A percentile compares a stretch with the other conserved stretches of the same genome.
Conservation (phyloP, 2,329 filamentous ascomycete species). For the Talaromyces pinophilus region DNA sequence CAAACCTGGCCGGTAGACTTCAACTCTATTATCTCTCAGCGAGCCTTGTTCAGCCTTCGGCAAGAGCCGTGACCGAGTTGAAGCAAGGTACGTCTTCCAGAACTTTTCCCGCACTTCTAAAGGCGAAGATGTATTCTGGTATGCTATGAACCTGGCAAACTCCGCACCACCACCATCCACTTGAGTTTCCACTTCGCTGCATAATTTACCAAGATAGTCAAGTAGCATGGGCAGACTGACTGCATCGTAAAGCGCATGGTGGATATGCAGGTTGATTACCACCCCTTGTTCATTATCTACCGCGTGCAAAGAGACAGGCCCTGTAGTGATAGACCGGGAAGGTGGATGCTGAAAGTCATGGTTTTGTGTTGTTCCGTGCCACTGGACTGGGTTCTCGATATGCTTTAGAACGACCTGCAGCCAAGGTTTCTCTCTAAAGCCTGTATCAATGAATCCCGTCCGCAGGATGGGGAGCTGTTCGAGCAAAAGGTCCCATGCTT, state of each 20-base stretch:
- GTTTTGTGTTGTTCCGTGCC: constrained; percentile 26
- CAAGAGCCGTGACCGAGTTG: neutral
- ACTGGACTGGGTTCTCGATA: constrained; percentile 37
- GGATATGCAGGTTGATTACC: constrained; percentile 61
- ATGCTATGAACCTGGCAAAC: constrained; percentile 48
- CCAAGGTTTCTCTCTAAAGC: constrained; percentile 53
- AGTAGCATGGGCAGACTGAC: constrained; percentile 71
- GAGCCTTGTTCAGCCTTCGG: neutral
- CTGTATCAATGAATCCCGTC: constrained; percentile 63
- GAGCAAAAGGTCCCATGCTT: constrained; percentile 64
- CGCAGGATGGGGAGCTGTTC: constrained; percentile 64
- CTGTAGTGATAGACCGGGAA: constrained; percentile 25
- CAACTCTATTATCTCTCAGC: neutral
- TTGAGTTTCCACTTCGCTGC: constrained; percentile 30
- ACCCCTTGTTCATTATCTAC: constrained; percentile 35
- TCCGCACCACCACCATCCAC: constrained; percentile 30
- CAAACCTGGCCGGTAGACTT: constrained; percentile 52
- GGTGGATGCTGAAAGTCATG: constrained; percentile 24
- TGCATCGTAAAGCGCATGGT: constrained; percentile 87
- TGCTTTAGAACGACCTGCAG: constrained; percentile 63
- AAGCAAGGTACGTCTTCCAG: constrained; percentile 46
- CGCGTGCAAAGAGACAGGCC: constrained; percentile 40
- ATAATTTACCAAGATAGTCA: constrained; percentile 51
- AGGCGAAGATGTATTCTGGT: constrained; percentile 32
- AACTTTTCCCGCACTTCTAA: constrained; percentile 43